Conservation (phyloP, 73 alveolate genomes). For the Strombidium stylifer region DNA sequence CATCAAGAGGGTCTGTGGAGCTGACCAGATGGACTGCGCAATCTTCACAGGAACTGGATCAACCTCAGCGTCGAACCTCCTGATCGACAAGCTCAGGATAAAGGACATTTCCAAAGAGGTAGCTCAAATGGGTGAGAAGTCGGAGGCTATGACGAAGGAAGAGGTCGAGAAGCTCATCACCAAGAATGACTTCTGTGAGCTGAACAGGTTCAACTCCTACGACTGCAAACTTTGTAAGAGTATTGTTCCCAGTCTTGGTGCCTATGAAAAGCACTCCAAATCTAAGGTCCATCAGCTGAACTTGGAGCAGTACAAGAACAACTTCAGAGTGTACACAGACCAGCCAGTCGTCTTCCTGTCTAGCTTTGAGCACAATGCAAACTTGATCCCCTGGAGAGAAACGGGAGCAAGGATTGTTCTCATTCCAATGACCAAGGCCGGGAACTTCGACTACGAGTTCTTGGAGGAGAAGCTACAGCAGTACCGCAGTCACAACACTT, state of each 20-base stretch:
- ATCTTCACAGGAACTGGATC: constrained; percentile 88
- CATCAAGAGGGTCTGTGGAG: constrained; percentile 81
- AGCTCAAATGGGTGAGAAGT: not conserved
- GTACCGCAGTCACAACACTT: constrained; percentile 34
- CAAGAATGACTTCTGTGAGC: constrained; percentile 70
- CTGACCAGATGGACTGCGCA: constrained; percentile 85
- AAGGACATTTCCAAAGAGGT: constrained; percentile 23
- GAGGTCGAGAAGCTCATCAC: constrained; percentile 14
- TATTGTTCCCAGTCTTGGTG: constrained; percentile 78
- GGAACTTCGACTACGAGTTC: constrained; percentile 57
- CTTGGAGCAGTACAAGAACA: constrained; percentile 38
- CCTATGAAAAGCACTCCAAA: constrained; percentile 80
- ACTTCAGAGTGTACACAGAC: constrained; percentile 36
- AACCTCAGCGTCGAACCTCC: constrained; percentile 46
- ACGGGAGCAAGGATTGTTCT: constrained; percentile 74
- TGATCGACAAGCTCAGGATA: constrained; percentile 24
- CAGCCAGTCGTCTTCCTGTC: constrained; percentile 77
- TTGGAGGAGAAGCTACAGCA: constrained; percentile 34
- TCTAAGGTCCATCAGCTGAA: constrained; percentile 70
- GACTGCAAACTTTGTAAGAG: constrained; percentile 88
- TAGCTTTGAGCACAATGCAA: constrained; percentile 86
- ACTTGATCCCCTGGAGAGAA: constrained; percentile 91
- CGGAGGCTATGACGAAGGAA: constrained; percentile 12
- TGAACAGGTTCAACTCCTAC: constrained; percentile 90
- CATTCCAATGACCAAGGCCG: constrained; percentile 62